Evolutionary conservation across 768 basidiomycete species (phyloP).

Genomic region (Baorangia bicolor): DNA sequence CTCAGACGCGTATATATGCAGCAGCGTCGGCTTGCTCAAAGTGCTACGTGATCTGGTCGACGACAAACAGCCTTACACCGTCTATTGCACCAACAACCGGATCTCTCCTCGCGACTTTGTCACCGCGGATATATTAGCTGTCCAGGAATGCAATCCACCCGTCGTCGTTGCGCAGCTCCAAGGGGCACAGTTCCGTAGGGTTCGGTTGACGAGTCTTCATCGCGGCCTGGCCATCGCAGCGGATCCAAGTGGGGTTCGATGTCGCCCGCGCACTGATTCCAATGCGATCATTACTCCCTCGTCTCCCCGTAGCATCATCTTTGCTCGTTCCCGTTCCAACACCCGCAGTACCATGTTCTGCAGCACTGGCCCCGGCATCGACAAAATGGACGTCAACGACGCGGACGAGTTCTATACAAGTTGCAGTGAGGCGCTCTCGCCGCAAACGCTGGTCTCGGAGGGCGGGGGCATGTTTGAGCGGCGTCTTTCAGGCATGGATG

Average conservation of each 20-base stretch:
- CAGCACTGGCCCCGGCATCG: neutral
- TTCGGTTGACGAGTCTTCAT: constrained; percentile 50
- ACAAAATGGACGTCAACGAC: constrained; percentile 9
- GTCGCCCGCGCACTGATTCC: constrained; percentile 26
- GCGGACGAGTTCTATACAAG: constrained; percentile 1
- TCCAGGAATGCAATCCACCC: constrained; percentile 37
- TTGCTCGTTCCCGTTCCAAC: constrained; percentile 27
- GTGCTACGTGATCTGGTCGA: constrained; percentile 45
- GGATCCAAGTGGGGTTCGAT: constrained; percentile 6
- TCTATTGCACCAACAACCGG: constrained; percentile 52
- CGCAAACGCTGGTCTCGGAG: constrained; percentile 42
- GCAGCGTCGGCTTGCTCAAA: constrained; percentile 47
- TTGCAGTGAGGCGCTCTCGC: constrained; percentile 31
- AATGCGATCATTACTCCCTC: constrained; percentile 27
- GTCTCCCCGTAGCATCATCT: constrained; percentile 31
- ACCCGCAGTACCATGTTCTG: constrained; percentile 19
- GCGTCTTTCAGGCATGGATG: neutral
- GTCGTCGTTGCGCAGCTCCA: constrained; percentile 55
- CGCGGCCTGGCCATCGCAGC: constrained; percentile 41
- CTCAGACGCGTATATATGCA: constrained; percentile 65
- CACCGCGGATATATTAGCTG: constrained; percentile 50
- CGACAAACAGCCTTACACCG: constrained; percentile 41
- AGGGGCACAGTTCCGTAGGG: constrained; percentile 57
- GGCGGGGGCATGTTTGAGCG: neutral
- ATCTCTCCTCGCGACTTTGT: constrained; percentile 45